These are phyloP conservation scores for Aspergillus pseudoterreus DNA, from an alignment of 2,329 filamentous ascomycete species.

Conservation along the genomic window DNA sequence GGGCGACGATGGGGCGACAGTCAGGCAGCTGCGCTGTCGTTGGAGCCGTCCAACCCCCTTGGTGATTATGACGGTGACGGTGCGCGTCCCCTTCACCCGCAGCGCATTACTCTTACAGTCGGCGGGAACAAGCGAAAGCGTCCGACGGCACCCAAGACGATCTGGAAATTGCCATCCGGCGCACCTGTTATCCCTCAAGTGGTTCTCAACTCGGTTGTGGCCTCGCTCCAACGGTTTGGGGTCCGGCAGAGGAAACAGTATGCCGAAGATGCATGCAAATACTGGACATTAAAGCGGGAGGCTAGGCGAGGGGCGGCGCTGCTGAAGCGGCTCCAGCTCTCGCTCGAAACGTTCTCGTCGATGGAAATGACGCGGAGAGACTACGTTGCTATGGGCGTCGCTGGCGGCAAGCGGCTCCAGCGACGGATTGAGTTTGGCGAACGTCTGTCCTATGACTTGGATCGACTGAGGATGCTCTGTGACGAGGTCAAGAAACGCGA, in stretches of 20 bases:
- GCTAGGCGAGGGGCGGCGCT: slow-evolving; percentile 85
- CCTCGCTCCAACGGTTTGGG: slow-evolving; percentile 77
- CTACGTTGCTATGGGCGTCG: slow-evolving; percentile 90
- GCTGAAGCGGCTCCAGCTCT: slow-evolving; percentile 86
- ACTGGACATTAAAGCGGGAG: slow-evolving; percentile 96
- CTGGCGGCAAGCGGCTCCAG: slow-evolving; percentile 71
- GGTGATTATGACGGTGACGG: slow-evolving; percentile 49
- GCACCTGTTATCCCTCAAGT: slow-evolving; percentile 90
- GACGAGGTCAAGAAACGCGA: slow-evolving; percentile 72
- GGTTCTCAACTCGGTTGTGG: slow-evolving; percentile 81
- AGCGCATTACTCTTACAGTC: slow-evolving; percentile 52
- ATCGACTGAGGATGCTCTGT: slow-evolving; percentile 68
- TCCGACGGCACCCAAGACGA: slow-evolving; percentile 56
- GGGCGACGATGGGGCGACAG: slow-evolving; percentile 89
- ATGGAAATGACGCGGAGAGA: slow-evolving; percentile 96
- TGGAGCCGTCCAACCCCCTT: slow-evolving; percentile 69
- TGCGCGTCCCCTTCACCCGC: slow-evolving; percentile 32
- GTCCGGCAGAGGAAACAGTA: slow-evolving; percentile 86
- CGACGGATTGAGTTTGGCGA: slow-evolving; percentile 87
- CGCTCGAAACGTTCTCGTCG: slow-evolving; percentile 93
- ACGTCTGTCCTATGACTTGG: slow-evolving; percentile 61
- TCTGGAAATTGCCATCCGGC: slow-evolving; percentile 91
- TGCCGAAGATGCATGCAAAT: slow-evolving; percentile 87
- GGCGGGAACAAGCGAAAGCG: slow-evolving; percentile 58
- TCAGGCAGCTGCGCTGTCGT: slow-evolving; percentile 73